Conservation (phyloP, 2,329 filamentous ascomycete genomes). For the Colletotrichum trifolii region DNA sequence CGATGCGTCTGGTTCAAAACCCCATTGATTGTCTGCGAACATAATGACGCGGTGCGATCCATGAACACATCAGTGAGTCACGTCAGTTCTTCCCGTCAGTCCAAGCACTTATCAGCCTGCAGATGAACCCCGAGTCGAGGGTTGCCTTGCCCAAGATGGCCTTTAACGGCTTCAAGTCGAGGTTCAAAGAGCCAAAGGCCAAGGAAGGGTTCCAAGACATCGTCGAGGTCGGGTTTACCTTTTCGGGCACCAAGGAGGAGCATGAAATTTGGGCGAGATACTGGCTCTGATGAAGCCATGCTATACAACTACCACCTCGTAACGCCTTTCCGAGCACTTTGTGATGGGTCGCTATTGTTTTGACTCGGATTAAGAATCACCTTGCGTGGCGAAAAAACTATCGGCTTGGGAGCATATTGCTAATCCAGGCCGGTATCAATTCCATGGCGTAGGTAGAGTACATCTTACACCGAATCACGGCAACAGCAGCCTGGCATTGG, state of each 20-base stretch:
- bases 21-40: conserved; percentile 75
- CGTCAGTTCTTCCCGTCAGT: too few species aligned
- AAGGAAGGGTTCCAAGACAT: conserved; percentile 90
- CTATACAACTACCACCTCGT: too few species aligned
- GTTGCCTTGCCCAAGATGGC: conserved; percentile 80
- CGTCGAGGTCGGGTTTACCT: conserved; percentile 78
- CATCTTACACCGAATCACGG: too few species aligned
- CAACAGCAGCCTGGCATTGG: too few species aligned
- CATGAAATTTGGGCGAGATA: conserved; percentile 79
- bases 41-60: conserved; percentile 88
- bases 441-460: too few species aligned
- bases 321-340: too few species aligned
- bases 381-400: too few species aligned
- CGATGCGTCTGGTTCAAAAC: conserved; percentile 89
- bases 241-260: conserved; percentile 76
- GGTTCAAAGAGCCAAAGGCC: conserved; percentile 77
- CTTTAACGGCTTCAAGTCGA: conserved; percentile 78
- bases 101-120: neutral
- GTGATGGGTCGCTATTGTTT: too few species aligned
- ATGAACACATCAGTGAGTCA: conserved; percentile 61
- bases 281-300: conserved; percentile 68
- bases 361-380: too few species aligned
- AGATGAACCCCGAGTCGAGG: conserved; percentile 87
- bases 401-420: too few species aligned
- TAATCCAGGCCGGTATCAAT: too few species aligned